Evolutionary conservation across 2,329 filamentous ascomycete genomes (phyloP), one percentile per base, ranked within the genome.

Genomic region (Stagonosporopsis rhizophila): DNA sequence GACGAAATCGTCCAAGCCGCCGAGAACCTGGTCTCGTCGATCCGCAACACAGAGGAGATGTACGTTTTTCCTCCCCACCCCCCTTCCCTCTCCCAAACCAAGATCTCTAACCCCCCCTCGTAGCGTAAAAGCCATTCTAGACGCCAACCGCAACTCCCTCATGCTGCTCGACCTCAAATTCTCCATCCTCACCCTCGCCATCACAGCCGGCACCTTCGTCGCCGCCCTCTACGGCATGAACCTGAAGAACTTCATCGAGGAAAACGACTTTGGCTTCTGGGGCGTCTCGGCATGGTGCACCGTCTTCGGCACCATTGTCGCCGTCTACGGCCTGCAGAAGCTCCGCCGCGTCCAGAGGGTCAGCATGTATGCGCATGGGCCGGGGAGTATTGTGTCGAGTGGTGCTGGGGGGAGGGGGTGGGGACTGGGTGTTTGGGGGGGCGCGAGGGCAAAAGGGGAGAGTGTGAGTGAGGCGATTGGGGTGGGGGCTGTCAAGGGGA

Each of bases 161-260:
- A 99, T 99, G 95, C 83, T 99, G 17, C 85, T 98, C 28, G 95
- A 98, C 62, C 87, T 99, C 67, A 96, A 96, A 74, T 96, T 98
- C 79, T 95, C 90, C 72, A 93, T 99, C 58, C 91, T 92, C 54
- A 98, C 95, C 1, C 85, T 99, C 4, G 92, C 93, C n/a, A 87
- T 98, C 44, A 94, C 92, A 51, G 92, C 93, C 73, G 95, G 95
- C 52, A 97, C 95, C 45, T 96, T 98, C 73, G 85, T 97, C 68
- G 96, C 95, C 8, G 93, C 93, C n/a, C 87, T 99, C n/a, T 99
- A 98, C 82, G 95, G 95, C 67, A 98, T 98, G 93, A 99, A 99
- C 80, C 81, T 99, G 62, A 96, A 97, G 74, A 98, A 98, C 78
- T 98, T 97, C 77, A 92, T 98, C 68, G 95, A 99, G 80, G 94